Conservation (phyloP, 1,284 basidiomycete species). For the Porogramme epimiltina region DNA sequence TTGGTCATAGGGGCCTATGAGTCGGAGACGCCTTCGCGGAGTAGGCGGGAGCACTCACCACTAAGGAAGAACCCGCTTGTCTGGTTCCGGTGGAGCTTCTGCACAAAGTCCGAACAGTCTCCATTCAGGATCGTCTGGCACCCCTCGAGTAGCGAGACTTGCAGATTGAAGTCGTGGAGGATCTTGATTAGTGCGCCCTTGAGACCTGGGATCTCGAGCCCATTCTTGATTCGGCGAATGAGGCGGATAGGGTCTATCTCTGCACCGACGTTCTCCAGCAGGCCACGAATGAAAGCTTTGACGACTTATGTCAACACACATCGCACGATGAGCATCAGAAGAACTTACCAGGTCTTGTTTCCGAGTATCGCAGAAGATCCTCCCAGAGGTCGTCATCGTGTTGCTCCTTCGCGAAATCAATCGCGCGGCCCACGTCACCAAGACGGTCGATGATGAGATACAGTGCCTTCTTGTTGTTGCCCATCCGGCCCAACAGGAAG, state of each 20-base stretch:
- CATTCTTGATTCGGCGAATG: slow-evolving; percentile 93
- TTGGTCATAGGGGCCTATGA: background rate
- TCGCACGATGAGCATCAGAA: background rate
- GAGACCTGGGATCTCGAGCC: slow-evolving; percentile 93
- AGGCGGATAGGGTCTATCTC: slow-evolving; percentile 96
- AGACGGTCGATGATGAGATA: slow-evolving; percentile 95
- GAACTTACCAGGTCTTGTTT: slow-evolving; percentile 79
- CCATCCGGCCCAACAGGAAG: slow-evolving; percentile 95
- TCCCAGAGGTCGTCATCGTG: slow-evolving; percentile 98
- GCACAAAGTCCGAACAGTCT: slow-evolving; percentile 78
- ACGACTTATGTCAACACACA: slow-evolving; percentile 3
- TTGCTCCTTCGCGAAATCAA: slow-evolving; percentile 98
- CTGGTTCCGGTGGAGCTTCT: slow-evolving; percentile 72
- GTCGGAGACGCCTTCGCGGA: background rate
- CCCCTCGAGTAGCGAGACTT: slow-evolving; percentile 88
- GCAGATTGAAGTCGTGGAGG: slow-evolving; percentile 91
- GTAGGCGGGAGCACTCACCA: slow-evolving; percentile 45
- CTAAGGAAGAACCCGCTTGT: slow-evolving; percentile 76
- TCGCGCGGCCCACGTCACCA: slow-evolving; percentile 91
- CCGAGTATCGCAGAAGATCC: slow-evolving; percentile 91
- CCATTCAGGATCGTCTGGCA: slow-evolving; percentile 86
- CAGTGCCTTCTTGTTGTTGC: slow-evolving; percentile 94
- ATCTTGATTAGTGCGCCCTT: slow-evolving; percentile 97
- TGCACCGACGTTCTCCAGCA: slow-evolving; percentile 94
- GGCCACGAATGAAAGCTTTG: slow-evolving; percentile 88